Evolutionary conservation across 139 green algal genomes (phyloP).

Genomic region (Coelastrella sp.): DNA sequence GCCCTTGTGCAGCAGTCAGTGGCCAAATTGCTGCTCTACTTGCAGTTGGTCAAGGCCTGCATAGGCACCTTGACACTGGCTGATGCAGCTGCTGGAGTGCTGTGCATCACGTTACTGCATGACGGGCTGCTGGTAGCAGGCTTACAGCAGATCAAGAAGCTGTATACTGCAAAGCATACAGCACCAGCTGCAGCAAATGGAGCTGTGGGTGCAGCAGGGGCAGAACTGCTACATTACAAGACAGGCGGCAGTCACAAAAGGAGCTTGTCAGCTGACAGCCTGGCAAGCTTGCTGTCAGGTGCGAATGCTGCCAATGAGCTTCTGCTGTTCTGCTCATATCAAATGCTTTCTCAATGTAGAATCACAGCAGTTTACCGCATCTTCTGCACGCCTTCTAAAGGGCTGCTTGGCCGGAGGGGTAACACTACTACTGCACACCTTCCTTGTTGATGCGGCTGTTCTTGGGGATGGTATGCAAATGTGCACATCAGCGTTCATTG

Average conservation of each 20-base stretch:
- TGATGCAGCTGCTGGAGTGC: background rate
- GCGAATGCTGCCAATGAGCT: background rate
- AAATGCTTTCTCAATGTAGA: too few relatives aligned
- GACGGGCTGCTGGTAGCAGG: background rate
- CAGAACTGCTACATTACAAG: background rate
- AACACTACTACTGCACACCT: too few relatives aligned
- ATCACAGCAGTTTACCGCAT: too few relatives aligned
- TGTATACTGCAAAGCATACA: constrained; percentile 8
- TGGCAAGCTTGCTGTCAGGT: constrained; percentile 33
- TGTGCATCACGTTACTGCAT: constrained; percentile 14
- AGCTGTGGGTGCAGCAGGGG: constrained; percentile 1
- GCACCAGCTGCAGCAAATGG: background rate
- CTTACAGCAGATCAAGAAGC: background rate
- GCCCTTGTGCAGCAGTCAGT: background rate
- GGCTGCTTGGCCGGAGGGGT: too few relatives aligned
- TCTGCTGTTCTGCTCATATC: too few relatives aligned
- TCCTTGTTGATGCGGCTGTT: too few relatives aligned
- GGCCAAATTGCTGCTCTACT: background rate
- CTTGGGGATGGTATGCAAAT: too few relatives aligned
- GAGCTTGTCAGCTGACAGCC: background rate
- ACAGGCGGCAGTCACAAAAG: background rate
- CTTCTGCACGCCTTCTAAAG: too few relatives aligned
- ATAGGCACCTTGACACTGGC: background rate
- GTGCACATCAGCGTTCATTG: too few relatives aligned
- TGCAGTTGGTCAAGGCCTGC: background rate